phyloP scores from a whole-genome alignment of 495 filamentous ascomycete genomes.

The Penicillium macrosclerotiorum region DNA sequence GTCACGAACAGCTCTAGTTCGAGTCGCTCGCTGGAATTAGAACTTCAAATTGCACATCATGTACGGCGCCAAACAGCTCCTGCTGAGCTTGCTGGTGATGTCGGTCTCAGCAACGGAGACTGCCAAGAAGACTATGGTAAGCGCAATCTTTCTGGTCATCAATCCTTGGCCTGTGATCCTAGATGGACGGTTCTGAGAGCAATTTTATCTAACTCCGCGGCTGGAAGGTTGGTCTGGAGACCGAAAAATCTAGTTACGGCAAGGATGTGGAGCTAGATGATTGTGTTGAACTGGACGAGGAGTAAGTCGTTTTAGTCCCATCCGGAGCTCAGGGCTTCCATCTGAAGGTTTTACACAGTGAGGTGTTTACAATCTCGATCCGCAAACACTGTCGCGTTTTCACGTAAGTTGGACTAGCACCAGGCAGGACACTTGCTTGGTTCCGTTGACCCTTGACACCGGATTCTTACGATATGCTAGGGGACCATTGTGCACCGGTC shows the following conservation, averaged over 20 bases:
- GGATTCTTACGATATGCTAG: conserved; percentile 8
- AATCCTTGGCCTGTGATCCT: background rate
- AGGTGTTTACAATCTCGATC: conserved; percentile 22
- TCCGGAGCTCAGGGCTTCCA: no score
- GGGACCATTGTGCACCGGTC: conserved; percentile 27
- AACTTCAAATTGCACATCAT: conserved; percentile 12
- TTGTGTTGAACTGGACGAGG: conserved; percentile 23
- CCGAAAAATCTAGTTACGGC: conserved; percentile 17
- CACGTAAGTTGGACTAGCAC: conserved; percentile 20
- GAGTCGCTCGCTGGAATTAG: background rate
- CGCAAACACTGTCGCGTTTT: conserved; percentile 26
- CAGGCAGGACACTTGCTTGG: no score
- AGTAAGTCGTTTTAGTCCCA: conserved; percentile 12
- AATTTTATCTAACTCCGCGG: background rate
- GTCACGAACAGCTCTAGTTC: background rate
- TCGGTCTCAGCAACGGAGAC: conserved; percentile 17
- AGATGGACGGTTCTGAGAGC: background rate
- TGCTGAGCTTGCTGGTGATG: conserved; percentile 25
- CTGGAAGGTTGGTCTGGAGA: conserved; percentile 25
- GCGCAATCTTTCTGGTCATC: background rate
- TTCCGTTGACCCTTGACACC: background rate
- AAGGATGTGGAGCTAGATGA: conserved; percentile 23
- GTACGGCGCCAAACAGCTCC: conserved; percentile 24
- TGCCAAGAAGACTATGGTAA: conserved; percentile 15
- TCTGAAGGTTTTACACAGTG: no score